Conservation (phyloP, 495 filamentous ascomycete species). For the Neurospora sp. region DNA sequence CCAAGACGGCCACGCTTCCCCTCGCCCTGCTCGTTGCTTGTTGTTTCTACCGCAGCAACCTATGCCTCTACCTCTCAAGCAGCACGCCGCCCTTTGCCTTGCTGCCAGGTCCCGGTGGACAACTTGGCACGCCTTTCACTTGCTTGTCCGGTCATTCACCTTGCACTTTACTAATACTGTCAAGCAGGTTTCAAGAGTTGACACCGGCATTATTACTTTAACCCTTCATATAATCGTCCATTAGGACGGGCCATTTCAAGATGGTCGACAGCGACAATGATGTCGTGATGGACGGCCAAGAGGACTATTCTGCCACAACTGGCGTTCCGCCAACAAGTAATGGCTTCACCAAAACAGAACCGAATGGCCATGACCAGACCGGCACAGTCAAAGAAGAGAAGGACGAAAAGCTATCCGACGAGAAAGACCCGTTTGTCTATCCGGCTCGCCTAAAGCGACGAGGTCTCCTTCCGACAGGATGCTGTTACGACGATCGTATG, state of each 20-base stretch:
- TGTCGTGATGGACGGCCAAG: constrained; percentile 29
- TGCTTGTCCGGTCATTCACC: neutral
- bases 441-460: constrained; percentile 15
- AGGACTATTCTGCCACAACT: constrained; percentile 23
- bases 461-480: constrained; percentile 52
- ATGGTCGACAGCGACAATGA: constrained; percentile 26
- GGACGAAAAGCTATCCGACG: constrained; percentile 15
- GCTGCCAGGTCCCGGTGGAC: neutral
- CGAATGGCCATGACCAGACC: constrained; percentile 19
- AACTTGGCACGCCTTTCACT: neutral
- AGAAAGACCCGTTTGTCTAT: constrained; percentile 8
- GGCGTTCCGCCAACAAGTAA: constrained; percentile 26
- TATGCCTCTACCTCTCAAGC: neutral
- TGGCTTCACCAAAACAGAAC: constrained; percentile 18
- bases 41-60: neutral
- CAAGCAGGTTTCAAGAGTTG: neutral
- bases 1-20: neutral
- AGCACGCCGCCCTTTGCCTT: neutral
- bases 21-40: neutral
- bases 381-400: constrained; percentile 7
- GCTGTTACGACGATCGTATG: constrained; percentile 91
- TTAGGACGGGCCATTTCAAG: neutral
- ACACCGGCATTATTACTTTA: neutral
- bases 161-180: neutral
- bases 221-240: neutral